Conservation (phyloP, 768 basidiomycete genomes). For the Termitomyces sp. region DNA sequence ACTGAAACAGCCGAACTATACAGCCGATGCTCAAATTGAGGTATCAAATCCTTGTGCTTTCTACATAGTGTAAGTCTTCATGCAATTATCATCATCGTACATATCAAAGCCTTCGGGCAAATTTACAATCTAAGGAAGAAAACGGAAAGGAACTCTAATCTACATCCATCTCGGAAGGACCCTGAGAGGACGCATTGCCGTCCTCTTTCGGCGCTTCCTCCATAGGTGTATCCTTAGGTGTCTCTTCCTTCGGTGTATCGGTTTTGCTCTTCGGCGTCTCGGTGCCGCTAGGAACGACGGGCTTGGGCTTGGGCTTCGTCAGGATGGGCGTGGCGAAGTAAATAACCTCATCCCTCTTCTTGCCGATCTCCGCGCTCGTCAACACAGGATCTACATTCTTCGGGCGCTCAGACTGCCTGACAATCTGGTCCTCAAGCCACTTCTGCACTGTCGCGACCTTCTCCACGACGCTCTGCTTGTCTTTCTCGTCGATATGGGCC, state of each 20-base stretch:
- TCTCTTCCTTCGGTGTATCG: constrained; percentile 50
- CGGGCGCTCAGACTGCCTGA: constrained; percentile 80
- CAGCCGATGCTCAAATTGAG: background rate
- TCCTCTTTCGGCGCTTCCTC: constrained; percentile 6
- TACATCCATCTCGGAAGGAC: constrained; percentile 81
- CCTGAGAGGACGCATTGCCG: constrained; percentile 29
- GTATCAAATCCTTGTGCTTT: constrained; percentile 16
- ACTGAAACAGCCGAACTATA: background rate
- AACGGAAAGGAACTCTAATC: constrained; percentile 45
- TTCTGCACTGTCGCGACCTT: constrained; percentile 86
- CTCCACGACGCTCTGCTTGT: constrained; percentile 84
- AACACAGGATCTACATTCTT: constrained; percentile 89
- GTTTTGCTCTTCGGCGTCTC: constrained; percentile 71
- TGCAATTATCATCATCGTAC: constrained; percentile 17
- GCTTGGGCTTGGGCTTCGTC: constrained; percentile 90
- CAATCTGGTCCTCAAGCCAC: constrained; percentile 94
- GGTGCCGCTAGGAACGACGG: constrained; percentile 59
- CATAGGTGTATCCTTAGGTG: constrained; percentile 28
- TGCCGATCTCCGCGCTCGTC: constrained; percentile 76
- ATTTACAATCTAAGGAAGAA: background rate
- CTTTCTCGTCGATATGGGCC: constrained; percentile 87
- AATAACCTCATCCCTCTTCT: constrained; percentile 90
- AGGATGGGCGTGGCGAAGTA: constrained; percentile 90
- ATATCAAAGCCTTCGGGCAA: constrained; percentile 1
- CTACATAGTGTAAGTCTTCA: constrained; percentile 17